Percentiles rank a stretch among this genome's conserved stretches.
Conservation (phyloP, 2,329 filamentous ascomycete species). For the Metarhizium rileyi region DNA sequence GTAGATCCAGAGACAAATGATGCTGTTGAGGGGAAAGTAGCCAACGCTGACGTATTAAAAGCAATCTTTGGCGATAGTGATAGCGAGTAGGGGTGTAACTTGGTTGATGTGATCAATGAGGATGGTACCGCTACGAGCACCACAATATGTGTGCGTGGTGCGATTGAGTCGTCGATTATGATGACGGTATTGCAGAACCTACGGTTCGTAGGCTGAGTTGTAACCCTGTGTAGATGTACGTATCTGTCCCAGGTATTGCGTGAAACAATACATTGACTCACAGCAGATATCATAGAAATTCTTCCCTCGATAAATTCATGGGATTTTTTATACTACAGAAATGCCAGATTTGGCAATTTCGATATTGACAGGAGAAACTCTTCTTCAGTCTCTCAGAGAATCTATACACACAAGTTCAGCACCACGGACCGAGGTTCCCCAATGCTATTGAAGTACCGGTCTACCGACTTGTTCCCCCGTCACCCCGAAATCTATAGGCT, state of each 20-base stretch:
- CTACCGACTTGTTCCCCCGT: background rate
- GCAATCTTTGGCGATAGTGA: conserved; percentile 90
- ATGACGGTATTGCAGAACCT: too few relatives aligned
- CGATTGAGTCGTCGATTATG: too few relatives aligned
- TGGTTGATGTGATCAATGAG: background rate
- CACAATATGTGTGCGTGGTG: background rate
- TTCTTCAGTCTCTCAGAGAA: background rate
- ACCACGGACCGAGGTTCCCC: background rate
- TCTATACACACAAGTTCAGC: background rate
- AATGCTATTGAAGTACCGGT: background rate
- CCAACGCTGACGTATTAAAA: conserved; percentile 74
- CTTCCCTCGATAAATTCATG: background rate
- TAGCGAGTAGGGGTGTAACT: conserved; percentile 39
- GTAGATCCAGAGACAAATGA: conserved; percentile 65
- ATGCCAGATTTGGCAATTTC: background rate
- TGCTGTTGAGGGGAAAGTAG: conserved; percentile 57
- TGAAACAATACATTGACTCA: too few relatives aligned
- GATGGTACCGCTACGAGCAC: background rate
- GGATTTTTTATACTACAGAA: background rate
- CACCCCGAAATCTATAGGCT: background rate
- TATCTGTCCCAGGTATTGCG: too few relatives aligned
- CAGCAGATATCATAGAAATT: too few relatives aligned
- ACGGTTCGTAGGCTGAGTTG: too few relatives aligned
- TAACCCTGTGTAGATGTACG: too few relatives aligned
- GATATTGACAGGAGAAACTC: background rate